These are phyloP conservation scores for Stygiomarasmius scandens DNA, from an alignment of 1,284 basidiomycete genomes.

Conservation along the genomic window DNA sequence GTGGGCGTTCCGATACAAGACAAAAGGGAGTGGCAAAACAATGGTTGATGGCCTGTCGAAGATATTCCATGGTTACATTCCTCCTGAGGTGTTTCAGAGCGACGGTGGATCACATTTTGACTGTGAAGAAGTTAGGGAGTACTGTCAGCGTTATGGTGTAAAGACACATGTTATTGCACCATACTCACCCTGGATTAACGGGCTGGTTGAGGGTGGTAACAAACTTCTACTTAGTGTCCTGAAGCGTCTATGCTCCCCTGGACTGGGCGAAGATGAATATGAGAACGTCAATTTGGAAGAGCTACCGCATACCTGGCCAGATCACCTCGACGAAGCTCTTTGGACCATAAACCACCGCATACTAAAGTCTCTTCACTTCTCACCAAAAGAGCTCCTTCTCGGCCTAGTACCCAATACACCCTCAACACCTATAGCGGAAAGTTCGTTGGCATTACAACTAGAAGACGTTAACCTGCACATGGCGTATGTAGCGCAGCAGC, in stretches of 20 bases:
- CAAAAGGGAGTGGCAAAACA: constrained; percentile 26
- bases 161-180: constrained; percentile 27
- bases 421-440: constrained; percentile 8
- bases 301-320: constrained; percentile 29
- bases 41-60: constrained; percentile 22
- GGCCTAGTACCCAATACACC: constrained; percentile 28
- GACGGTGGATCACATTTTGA: constrained; percentile 41
- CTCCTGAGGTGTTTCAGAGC: constrained; percentile 36
- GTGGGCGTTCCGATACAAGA: constrained; percentile 30
- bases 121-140: constrained; percentile 30
- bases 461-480: constrained; percentile 15
- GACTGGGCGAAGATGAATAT: constrained; percentile 28
- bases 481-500: constrained; percentile 28
- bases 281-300: neutral
- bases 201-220: constrained; percentile 37
- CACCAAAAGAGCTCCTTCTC: neutral
- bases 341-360: constrained; percentile 27
- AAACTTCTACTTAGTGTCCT: constrained; percentile 30
- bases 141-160: constrained; percentile 27
- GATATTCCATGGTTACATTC: constrained; percentile 25
- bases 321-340: constrained; percentile 30
- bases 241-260: constrained; percentile 31
- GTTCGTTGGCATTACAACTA: neutral
- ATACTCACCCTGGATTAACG: constrained; percentile 44
- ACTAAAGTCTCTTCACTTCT: neutral